Base-by-base conservation (phyloP, 2,329 filamentous ascomycete species). In the Fusarium pseudocircinatum region DNA sequence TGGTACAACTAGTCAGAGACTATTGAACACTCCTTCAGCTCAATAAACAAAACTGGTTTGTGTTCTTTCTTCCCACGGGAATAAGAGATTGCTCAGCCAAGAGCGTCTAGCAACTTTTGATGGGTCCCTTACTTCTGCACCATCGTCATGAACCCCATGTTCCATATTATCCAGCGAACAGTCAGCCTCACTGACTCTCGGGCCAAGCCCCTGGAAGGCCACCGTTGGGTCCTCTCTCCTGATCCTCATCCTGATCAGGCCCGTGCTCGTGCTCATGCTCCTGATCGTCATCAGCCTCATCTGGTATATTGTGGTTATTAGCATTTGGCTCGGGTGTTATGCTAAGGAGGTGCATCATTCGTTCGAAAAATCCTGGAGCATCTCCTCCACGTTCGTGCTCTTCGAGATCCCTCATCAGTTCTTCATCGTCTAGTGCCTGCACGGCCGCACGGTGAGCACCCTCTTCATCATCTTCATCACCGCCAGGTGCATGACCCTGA, bases 191-290 rank as follows among this genome's bases (percentile, higher is more conserved):
- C 56, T 59, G 57, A 32, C 79, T 79, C n/a, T 76, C 78, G 22
- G 82, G 82, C 82, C 82, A 83, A 37, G 80, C 79, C 37, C 82
- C 82, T 18, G 82, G 82, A 16, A 79, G 30, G 18, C 39, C 60
- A 61, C 70, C 72, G 44, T 54, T 43, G 34, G 50, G 24, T 30
- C 50, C 34, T 28, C 50, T 54, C 50, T 54, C 50, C 50, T 39
- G 50, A 36, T 52, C 13, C 18, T 53, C 32, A 53, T 53, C 50
- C 50, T 28, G 32, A 52, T 26, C 49, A 20, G 26, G n/a, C n/a
- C n/a, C n/a, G n/a, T n/a, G 69, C 42, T 60, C 49, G 20, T 24
- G 69, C 47, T 54, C 60, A 37, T 34, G 69, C 53, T 58, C 61
- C 57, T 58, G 66, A 74, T 46, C 53, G 47, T 42, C 49, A 63